phyloP scores from a whole-genome alignment of 2,329 filamentous ascomycete genomes.

The Trichoderma asperellum region DNA sequence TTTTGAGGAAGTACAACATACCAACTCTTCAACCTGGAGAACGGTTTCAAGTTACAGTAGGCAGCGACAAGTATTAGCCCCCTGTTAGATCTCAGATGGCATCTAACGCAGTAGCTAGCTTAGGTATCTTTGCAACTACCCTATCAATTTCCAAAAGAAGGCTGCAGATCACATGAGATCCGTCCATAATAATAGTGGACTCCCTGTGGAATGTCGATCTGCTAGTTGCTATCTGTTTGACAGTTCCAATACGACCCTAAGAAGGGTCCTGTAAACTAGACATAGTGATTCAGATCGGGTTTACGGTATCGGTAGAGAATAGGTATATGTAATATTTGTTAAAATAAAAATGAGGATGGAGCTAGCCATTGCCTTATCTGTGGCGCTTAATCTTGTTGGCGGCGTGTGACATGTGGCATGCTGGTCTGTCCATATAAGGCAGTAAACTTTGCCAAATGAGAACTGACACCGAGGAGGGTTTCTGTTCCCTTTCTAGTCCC shows the following conservation, averaged over 20 bases:
- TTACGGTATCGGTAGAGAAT: not conserved
- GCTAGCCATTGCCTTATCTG: not conserved
- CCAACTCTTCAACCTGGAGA: not conserved
- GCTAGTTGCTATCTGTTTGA: not conserved
- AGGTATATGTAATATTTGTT: too few relatives aligned
- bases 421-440: not conserved
- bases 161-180: not conserved
- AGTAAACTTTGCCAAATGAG: not conserved
- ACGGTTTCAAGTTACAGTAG: not conserved
- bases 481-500: not conserved
- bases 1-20: not conserved
- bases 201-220: not conserved
- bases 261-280: not conserved
- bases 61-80: not conserved
- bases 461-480: not conserved
- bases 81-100: not conserved
- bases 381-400: not conserved
- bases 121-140: not conserved
- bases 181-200: not conserved
- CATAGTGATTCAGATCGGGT: not conserved
- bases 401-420: not conserved
- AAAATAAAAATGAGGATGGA: not conserved
- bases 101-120: not conserved
- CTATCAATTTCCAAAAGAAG: not conserved
- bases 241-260: not conserved